These are phyloP conservation scores for Anthoceros angustus DNA, from an alignment of 225 moss, liverwort and hornwort species.

Conservation along the genomic window DNA sequence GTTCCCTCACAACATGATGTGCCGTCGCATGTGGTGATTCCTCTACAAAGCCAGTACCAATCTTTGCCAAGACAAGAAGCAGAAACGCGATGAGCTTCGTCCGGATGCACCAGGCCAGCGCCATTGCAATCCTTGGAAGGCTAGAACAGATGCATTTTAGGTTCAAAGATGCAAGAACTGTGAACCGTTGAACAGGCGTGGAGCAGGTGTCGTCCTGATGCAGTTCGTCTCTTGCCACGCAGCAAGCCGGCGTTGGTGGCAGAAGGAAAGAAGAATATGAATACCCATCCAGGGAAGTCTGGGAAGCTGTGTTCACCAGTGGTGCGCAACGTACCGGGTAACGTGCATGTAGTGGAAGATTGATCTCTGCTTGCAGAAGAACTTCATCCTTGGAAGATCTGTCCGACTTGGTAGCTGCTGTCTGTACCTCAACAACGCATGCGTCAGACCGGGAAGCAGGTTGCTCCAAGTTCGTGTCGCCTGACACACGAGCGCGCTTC, in stretches of 20 bases:
- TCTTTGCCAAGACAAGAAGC: not conserved
- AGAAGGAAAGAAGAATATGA: not conserved
- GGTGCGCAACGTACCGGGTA: constrained; percentile 16
- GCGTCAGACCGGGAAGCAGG: constrained; percentile 34
- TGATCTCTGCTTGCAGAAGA: constrained; percentile 24
- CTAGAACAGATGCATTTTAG: too few relatives aligned
- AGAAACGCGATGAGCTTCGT: too few relatives aligned
- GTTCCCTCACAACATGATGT: constrained; percentile 21
- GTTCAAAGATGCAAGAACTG: too few relatives aligned
- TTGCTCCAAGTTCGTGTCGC: constrained; percentile 40
- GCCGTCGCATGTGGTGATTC: constrained; percentile 5
- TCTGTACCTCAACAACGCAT: constrained; percentile 31
- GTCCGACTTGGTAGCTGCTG: constrained; percentile 2
- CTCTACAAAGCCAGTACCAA: not conserved
- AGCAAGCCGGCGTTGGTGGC: too few relatives aligned
- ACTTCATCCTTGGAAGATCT: not conserved
- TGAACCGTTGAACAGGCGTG: too few relatives aligned
- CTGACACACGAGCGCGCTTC: constrained; percentile 24
- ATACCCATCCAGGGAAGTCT: not conserved
- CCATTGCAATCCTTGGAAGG: not conserved
- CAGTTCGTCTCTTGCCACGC: too few relatives aligned
- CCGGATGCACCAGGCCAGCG: not conserved
- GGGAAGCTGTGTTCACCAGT: not conserved
- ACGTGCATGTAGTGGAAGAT: constrained; percentile 45
- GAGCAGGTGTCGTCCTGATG: too few relatives aligned